Percentiles rank a stretch among this genome's conserved stretches.
Evolutionary conservation across 2,329 filamentous ascomycete genomes (phyloP).

Genomic region (Pestalotiopsis sp.): DNA sequence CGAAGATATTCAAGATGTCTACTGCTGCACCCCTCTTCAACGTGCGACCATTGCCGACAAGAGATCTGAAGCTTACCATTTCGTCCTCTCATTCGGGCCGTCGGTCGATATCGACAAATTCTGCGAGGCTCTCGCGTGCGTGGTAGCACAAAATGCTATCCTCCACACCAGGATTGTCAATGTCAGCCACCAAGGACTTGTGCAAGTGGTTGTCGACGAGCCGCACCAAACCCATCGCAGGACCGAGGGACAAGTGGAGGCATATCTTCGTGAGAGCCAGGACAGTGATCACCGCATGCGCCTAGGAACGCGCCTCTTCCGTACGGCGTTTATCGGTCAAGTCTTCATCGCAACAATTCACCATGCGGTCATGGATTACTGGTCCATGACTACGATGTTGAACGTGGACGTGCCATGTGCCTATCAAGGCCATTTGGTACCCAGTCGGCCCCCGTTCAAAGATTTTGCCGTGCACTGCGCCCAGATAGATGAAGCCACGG

Average conservation of each 20-base stretch:
- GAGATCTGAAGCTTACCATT: constrained; percentile 10
- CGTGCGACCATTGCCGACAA: constrained; percentile 15
- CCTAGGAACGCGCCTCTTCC: constrained; percentile 7
- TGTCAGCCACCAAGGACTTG: constrained; percentile 7
- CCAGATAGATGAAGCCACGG: constrained; percentile 12
- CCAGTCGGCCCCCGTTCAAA: constrained; percentile 14
- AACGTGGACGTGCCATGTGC: constrained; percentile 10
- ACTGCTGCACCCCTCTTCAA: constrained; percentile 19
- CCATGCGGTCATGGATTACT: constrained; percentile 17
- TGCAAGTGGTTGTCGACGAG: constrained; percentile 16
- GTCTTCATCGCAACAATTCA: constrained; percentile 16
- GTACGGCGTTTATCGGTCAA: constrained; percentile 13
- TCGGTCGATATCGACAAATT: constrained; percentile 15
- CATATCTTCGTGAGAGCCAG: neutral
- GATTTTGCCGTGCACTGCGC: constrained; percentile 12
- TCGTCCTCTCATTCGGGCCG: constrained; percentile 3
- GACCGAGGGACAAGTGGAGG: neutral
- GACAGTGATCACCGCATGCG: neutral
- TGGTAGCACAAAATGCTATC: constrained; percentile 16
- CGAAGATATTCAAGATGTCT: constrained; percentile 17
- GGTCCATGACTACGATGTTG: constrained; percentile 1
- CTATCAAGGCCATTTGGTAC: constrained; percentile 12
- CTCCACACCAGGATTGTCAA: constrained; percentile 20
- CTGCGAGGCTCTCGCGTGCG: constrained; percentile 14
- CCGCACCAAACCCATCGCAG: neutral